These are phyloP conservation scores for Penicillium goetzii DNA, from an alignment of 495 filamentous ascomycete genomes.

Conservation along the genomic window DNA sequence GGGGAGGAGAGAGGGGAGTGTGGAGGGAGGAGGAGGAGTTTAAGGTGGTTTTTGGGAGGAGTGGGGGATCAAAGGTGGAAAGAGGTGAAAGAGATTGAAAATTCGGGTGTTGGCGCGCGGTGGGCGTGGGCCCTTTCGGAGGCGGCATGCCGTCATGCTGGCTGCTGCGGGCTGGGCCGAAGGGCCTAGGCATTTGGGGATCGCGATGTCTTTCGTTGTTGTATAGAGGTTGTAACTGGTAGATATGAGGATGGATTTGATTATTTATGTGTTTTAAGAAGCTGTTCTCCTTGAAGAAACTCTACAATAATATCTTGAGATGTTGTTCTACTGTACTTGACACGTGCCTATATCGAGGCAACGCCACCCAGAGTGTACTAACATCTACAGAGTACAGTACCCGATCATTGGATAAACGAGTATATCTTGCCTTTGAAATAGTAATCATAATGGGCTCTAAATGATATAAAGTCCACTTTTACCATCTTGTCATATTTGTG, in stretches of 20 bases:
- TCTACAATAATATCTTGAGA: not conserved
- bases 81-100: conserved; percentile 37
- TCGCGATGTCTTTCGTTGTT: not conserved
- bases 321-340: not conserved
- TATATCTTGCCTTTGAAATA: not conserved
- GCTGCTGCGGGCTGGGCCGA: conserved; percentile 9
- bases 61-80: conserved; percentile 30
- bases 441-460: not conserved
- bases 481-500: not conserved
- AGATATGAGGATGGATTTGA: not conserved
- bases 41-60: conserved; percentile 36
- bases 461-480: not conserved
- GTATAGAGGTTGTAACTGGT: not conserved
- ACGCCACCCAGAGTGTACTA: not conserved
- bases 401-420: not conserved
- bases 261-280: not conserved
- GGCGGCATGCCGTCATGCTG: conserved; percentile 39
- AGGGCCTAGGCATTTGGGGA: conserved; percentile 10
- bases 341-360: not conserved
- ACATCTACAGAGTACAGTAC: not conserved
- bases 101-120: conserved; percentile 31
- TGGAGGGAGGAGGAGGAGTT: conserved; percentile 41
- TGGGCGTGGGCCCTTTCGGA: conserved; percentile 11
- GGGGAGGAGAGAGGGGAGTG: conserved; percentile 31
- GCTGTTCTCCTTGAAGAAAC: not conserved